A percentile compares a stretch with the other conserved stretches of the same genome.
Conservation (phyloP, 768 basidiomycete species). For the Daedaleopsis sinensis region DNA sequence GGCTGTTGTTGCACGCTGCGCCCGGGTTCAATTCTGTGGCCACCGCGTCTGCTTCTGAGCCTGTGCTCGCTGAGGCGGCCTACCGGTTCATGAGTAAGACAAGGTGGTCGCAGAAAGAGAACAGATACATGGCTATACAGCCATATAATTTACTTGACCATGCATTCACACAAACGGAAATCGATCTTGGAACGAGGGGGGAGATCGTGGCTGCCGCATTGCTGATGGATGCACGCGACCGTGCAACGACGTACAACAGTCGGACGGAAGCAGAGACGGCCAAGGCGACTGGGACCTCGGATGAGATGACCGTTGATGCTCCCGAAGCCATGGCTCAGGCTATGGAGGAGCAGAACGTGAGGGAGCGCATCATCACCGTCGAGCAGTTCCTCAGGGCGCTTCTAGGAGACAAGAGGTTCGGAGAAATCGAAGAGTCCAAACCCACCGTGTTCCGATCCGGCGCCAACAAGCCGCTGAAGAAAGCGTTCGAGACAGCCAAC, state of each 20-base stretch:
- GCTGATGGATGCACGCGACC: constrained; percentile 29
- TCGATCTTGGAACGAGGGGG: constrained; percentile 27
- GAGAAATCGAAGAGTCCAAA: too few relatives aligned
- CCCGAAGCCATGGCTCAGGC: neutral
- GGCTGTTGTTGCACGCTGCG: constrained; percentile 27
- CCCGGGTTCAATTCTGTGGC: constrained; percentile 22
- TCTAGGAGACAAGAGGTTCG: neutral
- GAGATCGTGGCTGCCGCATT: constrained; percentile 26
- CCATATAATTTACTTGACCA: neutral
- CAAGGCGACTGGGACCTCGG: too few relatives aligned
- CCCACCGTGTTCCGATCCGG: too few relatives aligned
- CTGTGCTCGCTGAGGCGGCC: constrained; percentile 34
- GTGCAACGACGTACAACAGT: constrained; percentile 19
- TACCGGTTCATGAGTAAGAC: constrained; percentile 13
- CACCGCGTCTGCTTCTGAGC: constrained; percentile 32
- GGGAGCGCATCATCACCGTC: constrained; percentile 9
- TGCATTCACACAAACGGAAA: neutral
- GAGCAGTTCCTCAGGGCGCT: constrained; percentile 20
- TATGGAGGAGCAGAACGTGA: neutral
- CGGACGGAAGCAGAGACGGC: too few relatives aligned
- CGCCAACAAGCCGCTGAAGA: constrained; percentile 5
- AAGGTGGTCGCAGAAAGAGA: neutral
- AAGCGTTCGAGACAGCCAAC: constrained; percentile 21
- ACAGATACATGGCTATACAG: too few relatives aligned
- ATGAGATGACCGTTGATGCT: neutral